A percentile compares a stretch with the other conserved stretches of the same genome.
Evolutionary conservation across 495 filamentous ascomycete genomes (phyloP).

Genomic region (Evernia prunastri): DNA sequence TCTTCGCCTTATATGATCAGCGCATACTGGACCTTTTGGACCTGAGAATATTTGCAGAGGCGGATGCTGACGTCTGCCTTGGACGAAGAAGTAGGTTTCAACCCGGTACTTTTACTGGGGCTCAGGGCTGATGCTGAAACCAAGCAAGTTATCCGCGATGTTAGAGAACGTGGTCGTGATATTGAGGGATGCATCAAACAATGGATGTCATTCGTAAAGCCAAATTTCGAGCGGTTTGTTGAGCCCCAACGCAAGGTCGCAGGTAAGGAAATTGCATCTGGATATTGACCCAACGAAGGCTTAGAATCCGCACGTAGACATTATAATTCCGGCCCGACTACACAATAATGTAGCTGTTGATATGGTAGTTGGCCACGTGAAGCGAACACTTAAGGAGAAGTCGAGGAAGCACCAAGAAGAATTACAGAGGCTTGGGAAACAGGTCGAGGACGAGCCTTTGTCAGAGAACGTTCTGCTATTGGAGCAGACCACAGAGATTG

Average conservation of each 20-base stretch:
- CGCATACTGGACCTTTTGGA: conserved; percentile 82
- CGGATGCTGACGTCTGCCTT: conserved; percentile 88
- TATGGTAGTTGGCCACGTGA: conserved; percentile 88
- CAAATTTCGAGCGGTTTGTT: conserved; percentile 85
- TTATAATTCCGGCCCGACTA: conserved; percentile 90
- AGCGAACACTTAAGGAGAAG: conserved; percentile 75
- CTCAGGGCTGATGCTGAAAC: conserved; percentile 22
- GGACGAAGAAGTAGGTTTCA: conserved; percentile 71
- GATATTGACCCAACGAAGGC: not conserved
- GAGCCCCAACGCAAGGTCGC: conserved; percentile 82
- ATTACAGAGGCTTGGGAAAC: conserved; percentile 62
- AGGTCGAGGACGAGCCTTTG: conserved; percentile 62
- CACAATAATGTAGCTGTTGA: conserved; percentile 92
- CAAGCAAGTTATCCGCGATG: conserved; percentile 71
- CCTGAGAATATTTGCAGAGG: conserved; percentile 96
- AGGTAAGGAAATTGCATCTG: conserved; percentile 36
- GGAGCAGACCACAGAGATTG: conserved; percentile 66
- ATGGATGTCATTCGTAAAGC: conserved; percentile 94
- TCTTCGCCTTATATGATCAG: conserved; percentile 86
- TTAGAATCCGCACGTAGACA: conserved; percentile 47
- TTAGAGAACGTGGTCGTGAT: conserved; percentile 74
- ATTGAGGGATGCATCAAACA: conserved; percentile 96
- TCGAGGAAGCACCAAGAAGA: conserved; percentile 73
- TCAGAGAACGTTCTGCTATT: conserved; percentile 66
- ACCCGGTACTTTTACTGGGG: conserved; percentile 12